Conservation (phyloP, 2,329 filamentous ascomycete genomes). For the Bisporella sp. region DNA sequence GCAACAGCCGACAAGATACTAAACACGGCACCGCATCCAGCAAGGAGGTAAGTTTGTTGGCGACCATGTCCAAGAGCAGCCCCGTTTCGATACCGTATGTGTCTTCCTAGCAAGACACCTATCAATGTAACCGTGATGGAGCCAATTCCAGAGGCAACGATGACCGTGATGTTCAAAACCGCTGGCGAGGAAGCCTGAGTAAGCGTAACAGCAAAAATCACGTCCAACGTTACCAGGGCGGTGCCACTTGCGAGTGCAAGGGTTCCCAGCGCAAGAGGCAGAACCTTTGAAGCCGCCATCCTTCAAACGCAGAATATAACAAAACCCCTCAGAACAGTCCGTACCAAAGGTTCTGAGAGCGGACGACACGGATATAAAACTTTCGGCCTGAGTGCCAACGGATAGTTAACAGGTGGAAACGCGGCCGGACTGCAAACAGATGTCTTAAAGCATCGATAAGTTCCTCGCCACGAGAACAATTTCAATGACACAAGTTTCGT, state of each 20-base stretch:
- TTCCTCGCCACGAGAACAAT: no score
- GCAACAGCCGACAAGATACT: conserved; percentile 18
- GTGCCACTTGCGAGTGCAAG: conserved; percentile 21
- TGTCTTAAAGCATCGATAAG: no score
- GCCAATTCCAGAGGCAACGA: conserved; percentile 20
- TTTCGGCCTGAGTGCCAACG: no score
- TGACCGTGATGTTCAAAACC: conserved; percentile 14
- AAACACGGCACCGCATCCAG: conserved; percentile 18
- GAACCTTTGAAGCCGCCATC: conserved; percentile 17
- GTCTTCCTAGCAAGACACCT: conserved; percentile 18
- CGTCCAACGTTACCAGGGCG: conserved; percentile 22
- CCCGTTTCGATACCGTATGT: conserved; percentile 22
- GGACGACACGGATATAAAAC: no score
- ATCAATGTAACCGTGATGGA: conserved; percentile 17
- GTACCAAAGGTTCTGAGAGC: no score
- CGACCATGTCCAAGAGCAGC: conserved; percentile 19
- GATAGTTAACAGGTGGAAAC: no score
- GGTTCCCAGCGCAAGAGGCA: conserved; percentile 21
- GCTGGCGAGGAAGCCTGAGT: conserved; percentile 8
- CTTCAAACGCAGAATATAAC: background rate
- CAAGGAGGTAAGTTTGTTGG: conserved; percentile 21
- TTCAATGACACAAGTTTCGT: no score
- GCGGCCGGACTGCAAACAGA: no score
- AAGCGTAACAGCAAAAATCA: conserved; percentile 22
- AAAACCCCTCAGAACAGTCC: no score